These are phyloP conservation scores for Pleoardoris graminearum DNA, from an alignment of 2,329 filamentous ascomycete genomes.

Conservation along the genomic window DNA sequence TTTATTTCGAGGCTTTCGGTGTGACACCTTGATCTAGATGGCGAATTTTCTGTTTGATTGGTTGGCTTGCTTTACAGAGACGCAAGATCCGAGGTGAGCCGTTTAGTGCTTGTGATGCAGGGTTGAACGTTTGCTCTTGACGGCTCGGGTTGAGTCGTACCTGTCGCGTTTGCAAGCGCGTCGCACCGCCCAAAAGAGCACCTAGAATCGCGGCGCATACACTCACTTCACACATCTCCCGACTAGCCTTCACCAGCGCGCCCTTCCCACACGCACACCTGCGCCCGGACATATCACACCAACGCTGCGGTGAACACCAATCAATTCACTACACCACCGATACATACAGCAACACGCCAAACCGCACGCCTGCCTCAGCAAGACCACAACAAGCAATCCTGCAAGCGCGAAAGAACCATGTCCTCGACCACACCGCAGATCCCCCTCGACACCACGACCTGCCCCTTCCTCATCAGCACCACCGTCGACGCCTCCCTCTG, in stretches of 20 bases:
- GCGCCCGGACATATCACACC: too few relatives aligned
- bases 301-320: too few relatives aligned
- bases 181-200: neutral
- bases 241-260: neutral
- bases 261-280: too few relatives aligned
- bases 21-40: too few relatives aligned
- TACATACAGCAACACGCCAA: too few relatives aligned
- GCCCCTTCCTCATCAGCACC: conserved; percentile 3
- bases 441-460: neutral
- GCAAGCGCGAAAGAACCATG: too few relatives aligned
- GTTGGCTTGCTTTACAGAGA: neutral
- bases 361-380: too few relatives aligned
- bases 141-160: neutral
- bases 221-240: too few relatives aligned
- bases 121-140: neutral
- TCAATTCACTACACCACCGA: too few relatives aligned
- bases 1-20: neutral
- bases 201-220: neutral
- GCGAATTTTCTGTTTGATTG: neutral
- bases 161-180: neutral
- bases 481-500: neutral
- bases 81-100: neutral
- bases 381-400: too few relatives aligned
- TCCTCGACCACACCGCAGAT: neutral
- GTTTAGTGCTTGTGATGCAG: neutral